Base-by-base conservation (phyloP, 371 early-diverging fungal genomes). In the Mucor ambiguus region DNA sequence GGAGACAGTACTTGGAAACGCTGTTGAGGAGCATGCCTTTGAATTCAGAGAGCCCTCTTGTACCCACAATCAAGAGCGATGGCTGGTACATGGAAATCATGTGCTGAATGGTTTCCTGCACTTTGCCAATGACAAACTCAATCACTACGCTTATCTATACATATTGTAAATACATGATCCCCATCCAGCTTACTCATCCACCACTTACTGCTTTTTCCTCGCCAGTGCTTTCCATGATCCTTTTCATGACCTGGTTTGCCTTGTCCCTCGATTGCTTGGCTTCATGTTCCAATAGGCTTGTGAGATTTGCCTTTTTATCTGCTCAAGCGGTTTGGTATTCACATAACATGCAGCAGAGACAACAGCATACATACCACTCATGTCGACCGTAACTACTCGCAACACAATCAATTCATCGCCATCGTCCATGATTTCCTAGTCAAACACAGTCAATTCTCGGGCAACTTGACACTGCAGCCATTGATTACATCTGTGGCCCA, bases 21-120 rank as follows among this genome's bases (percentile, higher is more conserved):
- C 84, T 84, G 12, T 81, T 80, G 3, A 85, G 71, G 3, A 87
- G 64, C 78, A 86, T 83, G 8, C 83, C 85, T 63, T 87, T 86
- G 57, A 87, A 79, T 26, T 82, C 79, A 28, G 81, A 85, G 22
- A 86, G 66, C 16, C 88, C 88, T 59, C 86, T 71, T 26, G 86
- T 84, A 11, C 88, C 88, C 1, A 86, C 86, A 58, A 87, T 80
- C 22, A 87, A 65, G 64, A 87, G 68, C 8, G 86, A 84, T 12
- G 88, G 88, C 33, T 86, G 75, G 59, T 87, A 87, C 71, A 85
- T 72, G 8, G 80, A 54, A 58, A 85, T 85, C 87, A 87, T 86
- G 28, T 78, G 72, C 41, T 87, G 86, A 44, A 87, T 84, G 16
- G 85, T 86, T 35, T 86, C 88, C 60, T 85, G 83, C 18, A 87